Conservation (phyloP, 2,329 filamentous ascomycete species). For the Rhytidhysteron rufulum region DNA sequence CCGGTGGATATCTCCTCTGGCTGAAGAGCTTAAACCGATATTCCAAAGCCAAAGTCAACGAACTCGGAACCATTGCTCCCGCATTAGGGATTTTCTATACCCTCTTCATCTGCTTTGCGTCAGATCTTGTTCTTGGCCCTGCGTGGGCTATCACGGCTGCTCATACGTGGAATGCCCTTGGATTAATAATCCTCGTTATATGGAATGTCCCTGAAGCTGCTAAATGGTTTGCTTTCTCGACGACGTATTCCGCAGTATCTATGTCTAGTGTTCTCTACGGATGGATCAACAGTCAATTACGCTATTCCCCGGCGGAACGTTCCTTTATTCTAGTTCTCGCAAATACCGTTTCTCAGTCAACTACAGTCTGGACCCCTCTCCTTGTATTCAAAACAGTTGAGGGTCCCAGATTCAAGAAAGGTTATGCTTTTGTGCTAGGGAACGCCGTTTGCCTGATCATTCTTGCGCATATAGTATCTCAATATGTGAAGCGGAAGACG, state of each 20-base stretch:
- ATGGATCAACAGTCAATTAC: constrained; percentile 52
- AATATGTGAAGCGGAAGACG: constrained; percentile 9
- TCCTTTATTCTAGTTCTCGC: constrained; percentile 50
- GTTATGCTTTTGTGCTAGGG: constrained; percentile 40
- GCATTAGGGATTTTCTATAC: constrained; percentile 56
- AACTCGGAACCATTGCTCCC: constrained; percentile 51
- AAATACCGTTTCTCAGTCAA: constrained; percentile 52
- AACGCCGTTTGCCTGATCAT: constrained; percentile 37
- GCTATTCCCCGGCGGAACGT: constrained; percentile 45
- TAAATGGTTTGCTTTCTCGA: constrained; percentile 53
- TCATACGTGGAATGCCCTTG: constrained; percentile 50
- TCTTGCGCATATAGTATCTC: constrained; percentile 15
- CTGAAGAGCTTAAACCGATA: constrained; percentile 53
- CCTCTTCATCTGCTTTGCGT: constrained; percentile 52
- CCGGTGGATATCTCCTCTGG: constrained; percentile 55
- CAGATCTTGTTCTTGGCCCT: constrained; percentile 51
- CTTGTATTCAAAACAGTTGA: constrained; percentile 49
- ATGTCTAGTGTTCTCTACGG: constrained; percentile 55
- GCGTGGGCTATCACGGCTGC: constrained; percentile 55
- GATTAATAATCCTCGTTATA: constrained; percentile 51
- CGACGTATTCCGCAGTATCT: constrained; percentile 47
- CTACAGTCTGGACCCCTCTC: constrained; percentile 55
- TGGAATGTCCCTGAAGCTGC: constrained; percentile 56
- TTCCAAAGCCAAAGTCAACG: constrained; percentile 46
- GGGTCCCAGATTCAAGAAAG: constrained; percentile 41